Percentiles rank a stretch among this genome's conserved stretches.
Evolutionary conservation across 2,329 filamentous ascomycete genomes (phyloP).

Genomic region (Claviceps cyperi): DNA sequence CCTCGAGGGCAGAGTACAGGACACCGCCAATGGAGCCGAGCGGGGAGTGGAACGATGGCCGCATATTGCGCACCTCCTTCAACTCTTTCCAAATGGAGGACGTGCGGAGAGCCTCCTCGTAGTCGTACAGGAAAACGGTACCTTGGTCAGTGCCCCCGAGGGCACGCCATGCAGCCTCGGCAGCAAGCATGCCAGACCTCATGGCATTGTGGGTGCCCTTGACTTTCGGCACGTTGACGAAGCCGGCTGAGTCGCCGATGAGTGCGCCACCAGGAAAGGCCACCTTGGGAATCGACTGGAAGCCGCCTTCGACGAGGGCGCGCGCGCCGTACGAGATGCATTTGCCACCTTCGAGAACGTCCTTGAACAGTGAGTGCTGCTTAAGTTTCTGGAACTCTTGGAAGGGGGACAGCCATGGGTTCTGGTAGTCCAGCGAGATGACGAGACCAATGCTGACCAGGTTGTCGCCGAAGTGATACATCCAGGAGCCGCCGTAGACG

Average conservation of each 20-base stretch:
- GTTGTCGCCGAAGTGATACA: constrained; percentile 99
- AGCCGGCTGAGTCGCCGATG: constrained; percentile 91
- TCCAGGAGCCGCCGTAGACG: constrained; percentile 94
- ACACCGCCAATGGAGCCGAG: constrained; percentile 83
- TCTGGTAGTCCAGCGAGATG: constrained; percentile 85
- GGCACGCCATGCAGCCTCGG: constrained; percentile 75
- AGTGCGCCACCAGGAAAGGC: constrained; percentile 91
- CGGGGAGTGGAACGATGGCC: constrained; percentile 80
- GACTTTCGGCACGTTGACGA: constrained; percentile 95
- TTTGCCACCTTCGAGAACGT: constrained; percentile 85
- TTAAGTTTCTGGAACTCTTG: constrained; percentile 98
- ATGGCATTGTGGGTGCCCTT: constrained; percentile 98
- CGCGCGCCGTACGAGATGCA: constrained; percentile 94
- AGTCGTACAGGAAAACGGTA: constrained; percentile 84
- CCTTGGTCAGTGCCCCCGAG: constrained; percentile 43
- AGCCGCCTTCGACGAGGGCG: constrained; percentile 84
- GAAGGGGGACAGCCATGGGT: constrained; percentile 93
- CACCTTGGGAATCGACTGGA: constrained; percentile 94
- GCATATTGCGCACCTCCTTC: constrained; percentile 91
- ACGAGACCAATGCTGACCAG: constrained; percentile 85
- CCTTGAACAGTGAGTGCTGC: constrained; percentile 80
- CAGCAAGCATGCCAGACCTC: constrained; percentile 92
- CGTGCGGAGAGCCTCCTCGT: constrained; percentile 75
- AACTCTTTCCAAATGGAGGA: constrained; percentile 90
- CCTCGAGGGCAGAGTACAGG: constrained; percentile 84